Base-by-base conservation (phyloP, 2,329 filamentous ascomycete genomes). In the Parafenestella ontariensis region DNA sequence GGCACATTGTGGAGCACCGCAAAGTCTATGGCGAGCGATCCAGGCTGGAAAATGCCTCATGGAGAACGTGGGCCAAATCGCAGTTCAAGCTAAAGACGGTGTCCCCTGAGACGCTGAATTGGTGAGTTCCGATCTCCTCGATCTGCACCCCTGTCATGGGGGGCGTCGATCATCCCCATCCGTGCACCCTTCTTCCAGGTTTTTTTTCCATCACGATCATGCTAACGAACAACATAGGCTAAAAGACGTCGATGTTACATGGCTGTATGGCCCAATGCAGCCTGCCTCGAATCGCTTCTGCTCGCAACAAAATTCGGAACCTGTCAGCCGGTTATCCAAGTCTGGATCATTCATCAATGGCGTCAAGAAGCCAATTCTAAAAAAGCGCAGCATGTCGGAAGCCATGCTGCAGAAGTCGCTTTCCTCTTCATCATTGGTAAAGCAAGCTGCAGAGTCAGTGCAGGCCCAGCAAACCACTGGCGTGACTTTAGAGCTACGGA, bases 221-320 rank as follows among this genome's bases (percentile, higher is more conserved):
- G 52, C 75, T 81, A 64, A 81, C 62, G 4, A 36, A 42, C 46
- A 46, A 46, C 31, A 42, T 68, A 96, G 92, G 93, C 82, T 97
- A 56, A 99, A 98, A 75, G 95, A 98, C 68, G 95, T 90, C 74
- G 94, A 99, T 76, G 92, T 97, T 28, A 97, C 94, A 41, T 99
- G 94, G 95, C 82, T 99, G 1, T 99, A 98, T 70, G 95, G 95
- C 0, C 95, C 95, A 11, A 78, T 97, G 44, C 94, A 96, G 73
- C 89, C 89, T 1, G 88, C 89, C 20, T 80, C 82, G 3, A 84
- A 82, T 49, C 85, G 82, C 56, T 81, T 66, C 69, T 79, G 85
- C 52, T 76, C 76, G 11, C 74, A 80, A 47, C 75, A 78, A 46
- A 71, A 74, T 34, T 81, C 81, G 11, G 82, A 84, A 41, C 79